Percentiles rank a stretch among this genome's conserved stretches.
These are phyloP conservation scores for Podospora pseudopauciseta DNA, from an alignment of 495 filamentous ascomycete genomes.

Conservation along the genomic window DNA sequence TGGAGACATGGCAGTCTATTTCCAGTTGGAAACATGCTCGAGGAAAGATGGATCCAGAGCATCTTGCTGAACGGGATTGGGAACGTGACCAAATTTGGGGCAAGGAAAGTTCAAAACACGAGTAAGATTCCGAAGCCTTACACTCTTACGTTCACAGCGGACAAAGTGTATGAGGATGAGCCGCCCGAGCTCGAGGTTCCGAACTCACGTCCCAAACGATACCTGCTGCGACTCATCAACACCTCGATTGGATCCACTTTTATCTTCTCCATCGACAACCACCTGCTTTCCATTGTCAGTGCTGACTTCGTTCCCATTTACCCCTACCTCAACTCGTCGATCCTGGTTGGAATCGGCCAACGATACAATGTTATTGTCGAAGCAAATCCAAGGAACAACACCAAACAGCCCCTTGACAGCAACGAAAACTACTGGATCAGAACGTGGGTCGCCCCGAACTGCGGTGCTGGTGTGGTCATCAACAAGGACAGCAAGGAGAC, in stretches of 20 bases:
- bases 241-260: constrained; percentile 49
- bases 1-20: constrained; percentile 37
- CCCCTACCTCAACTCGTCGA: constrained; percentile 38
- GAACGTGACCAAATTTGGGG: constrained; percentile 30
- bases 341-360: constrained; percentile 64
- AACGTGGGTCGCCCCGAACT: constrained; percentile 26
- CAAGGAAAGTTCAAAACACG: not conserved
- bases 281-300: constrained; percentile 52
- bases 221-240: constrained; percentile 58
- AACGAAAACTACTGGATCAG: constrained; percentile 56
- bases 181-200: constrained; percentile 28
- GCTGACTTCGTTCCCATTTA: constrained; percentile 51
- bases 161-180: constrained; percentile 12
- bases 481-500: constrained; percentile 1
- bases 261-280: constrained; percentile 50
- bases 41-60: constrained; percentile 27
- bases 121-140: not conserved
- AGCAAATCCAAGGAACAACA: constrained; percentile 39
- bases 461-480: constrained; percentile 30
- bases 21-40: constrained; percentile 7
- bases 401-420: constrained; percentile 28
- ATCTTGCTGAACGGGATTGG: constrained; percentile 27
- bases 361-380: constrained; percentile 67
- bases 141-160: not conserved
- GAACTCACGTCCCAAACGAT: constrained; percentile 34